phyloP scores from a whole-genome alignment of 1,284 basidiomycete genomes.

The Austroboletus rostrupii region DNA sequence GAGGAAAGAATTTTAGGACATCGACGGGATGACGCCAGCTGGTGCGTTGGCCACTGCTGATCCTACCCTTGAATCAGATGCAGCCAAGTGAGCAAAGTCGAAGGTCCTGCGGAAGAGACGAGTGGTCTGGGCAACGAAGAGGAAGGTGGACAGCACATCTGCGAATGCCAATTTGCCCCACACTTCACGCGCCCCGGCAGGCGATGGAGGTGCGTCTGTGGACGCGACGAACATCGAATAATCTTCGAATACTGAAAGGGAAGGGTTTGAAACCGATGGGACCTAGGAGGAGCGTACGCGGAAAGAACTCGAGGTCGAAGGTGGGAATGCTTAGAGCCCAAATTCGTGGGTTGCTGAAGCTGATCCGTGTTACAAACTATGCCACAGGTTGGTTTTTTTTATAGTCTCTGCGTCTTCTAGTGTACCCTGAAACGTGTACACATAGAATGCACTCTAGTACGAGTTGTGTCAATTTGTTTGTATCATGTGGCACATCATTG shows the following conservation, averaged over 20 bases:
- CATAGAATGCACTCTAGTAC: too few species aligned
- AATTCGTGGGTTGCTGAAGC: constrained; percentile 52
- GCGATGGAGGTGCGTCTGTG: constrained; percentile 12
- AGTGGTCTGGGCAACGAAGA: too few species aligned
- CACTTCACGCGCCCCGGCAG: not conserved
- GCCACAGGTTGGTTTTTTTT: not conserved
- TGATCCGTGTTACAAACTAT: constrained; percentile 1
- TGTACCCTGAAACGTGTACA: not conserved
- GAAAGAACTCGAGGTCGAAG: constrained; percentile 75
- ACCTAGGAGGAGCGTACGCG: constrained; percentile 90
- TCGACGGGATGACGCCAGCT: too few species aligned
- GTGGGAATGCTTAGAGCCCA: constrained; percentile 91
- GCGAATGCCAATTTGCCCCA: constrained; percentile 1
- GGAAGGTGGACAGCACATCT: not conserved
- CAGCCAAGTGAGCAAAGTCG: too few species aligned
- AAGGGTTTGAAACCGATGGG: constrained; percentile 53
- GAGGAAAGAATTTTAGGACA: too few species aligned
- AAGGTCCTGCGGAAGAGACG: too few species aligned
- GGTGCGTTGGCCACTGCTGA: too few species aligned
- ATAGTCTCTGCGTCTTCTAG: not conserved
- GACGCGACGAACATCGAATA: constrained; percentile 19
- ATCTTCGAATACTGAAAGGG: constrained; percentile 18
- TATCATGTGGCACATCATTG: too few species aligned
- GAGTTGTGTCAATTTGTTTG: too few species aligned
- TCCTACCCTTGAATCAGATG: too few species aligned